Evolutionary conservation across 768 basidiomycete species (phyloP).

Genomic region (Phlebiopsis flavidoalba): DNA sequence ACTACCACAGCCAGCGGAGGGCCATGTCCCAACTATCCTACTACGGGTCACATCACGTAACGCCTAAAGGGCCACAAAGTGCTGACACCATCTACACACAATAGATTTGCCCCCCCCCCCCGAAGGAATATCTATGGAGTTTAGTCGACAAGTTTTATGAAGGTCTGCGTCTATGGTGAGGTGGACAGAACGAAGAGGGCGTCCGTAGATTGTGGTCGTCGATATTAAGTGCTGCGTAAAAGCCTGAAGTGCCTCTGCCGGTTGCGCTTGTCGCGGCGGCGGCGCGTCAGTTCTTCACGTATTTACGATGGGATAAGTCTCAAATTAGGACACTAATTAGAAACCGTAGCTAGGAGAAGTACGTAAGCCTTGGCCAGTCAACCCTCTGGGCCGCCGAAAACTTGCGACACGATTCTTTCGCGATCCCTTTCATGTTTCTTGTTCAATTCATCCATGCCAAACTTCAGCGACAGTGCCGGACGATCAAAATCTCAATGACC

Average conservation of each 20-base stretch:
- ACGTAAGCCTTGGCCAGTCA: no score
- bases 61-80: slow-evolving; percentile 1
- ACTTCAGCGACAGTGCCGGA: no score
- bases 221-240: background rate
- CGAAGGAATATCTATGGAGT: slow-evolving; percentile 91
- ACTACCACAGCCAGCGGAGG: slow-evolving; percentile 84
- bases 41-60: slow-evolving; percentile 32
- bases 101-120: no score
- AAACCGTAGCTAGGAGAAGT: no score
- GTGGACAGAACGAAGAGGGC: background rate
- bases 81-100: slow-evolving; percentile 52
- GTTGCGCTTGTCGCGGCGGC: slow-evolving; percentile 3
- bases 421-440: no score
- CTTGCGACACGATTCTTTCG: no score
- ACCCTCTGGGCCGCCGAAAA: no score
- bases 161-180: slow-evolving; percentile 84
- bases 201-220: slow-evolving; percentile 1
- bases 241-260: background rate
- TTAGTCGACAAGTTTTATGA: slow-evolving; percentile 92
- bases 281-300: slow-evolving; percentile 3
- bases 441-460: no score
- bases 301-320: no score
- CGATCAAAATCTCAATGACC: no score
- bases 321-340: no score
- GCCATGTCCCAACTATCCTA: slow-evolving; percentile 91